phyloP scores from a whole-genome alignment of 2,329 filamentous ascomycete genomes.

The Rhexocercosporidium sp. region DNA sequence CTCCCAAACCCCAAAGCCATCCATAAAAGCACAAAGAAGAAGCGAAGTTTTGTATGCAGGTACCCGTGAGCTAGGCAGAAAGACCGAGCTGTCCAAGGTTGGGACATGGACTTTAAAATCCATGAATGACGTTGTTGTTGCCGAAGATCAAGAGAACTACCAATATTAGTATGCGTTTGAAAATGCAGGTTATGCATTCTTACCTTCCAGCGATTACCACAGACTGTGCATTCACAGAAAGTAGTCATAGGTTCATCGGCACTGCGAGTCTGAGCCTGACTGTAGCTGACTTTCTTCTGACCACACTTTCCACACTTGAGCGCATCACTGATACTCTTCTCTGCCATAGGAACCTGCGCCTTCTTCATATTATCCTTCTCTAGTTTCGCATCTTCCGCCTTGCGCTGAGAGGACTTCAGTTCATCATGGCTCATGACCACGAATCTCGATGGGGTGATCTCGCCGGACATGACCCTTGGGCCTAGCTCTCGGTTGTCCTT shows the following conservation, averaged over 20 bases:
- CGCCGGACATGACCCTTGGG: conserved; percentile 73
- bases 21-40: conserved; percentile 36
- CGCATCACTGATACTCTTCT: conserved; percentile 88
- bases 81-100: not conserved
- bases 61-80: not conserved
- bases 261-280: conserved; percentile 91
- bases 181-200: conserved; percentile 35
- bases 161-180: conserved; percentile 24
- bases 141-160: conserved; percentile 41
- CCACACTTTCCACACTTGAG: conserved; percentile 92
- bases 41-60: conserved; percentile 26
- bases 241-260: conserved; percentile 93
- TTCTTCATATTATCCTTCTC: conserved; percentile 96
- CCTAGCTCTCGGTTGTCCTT: conserved; percentile 83
- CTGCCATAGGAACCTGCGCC: conserved; percentile 89
- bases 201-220: conserved; percentile 76
- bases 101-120: not conserved
- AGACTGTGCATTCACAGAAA: conserved; percentile 74
- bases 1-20: conserved; percentile 38
- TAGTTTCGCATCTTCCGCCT: conserved; percentile 75
- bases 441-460: conserved; percentile 74
- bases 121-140: not conserved
- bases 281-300: conserved; percentile 93
- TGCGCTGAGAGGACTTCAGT: conserved; percentile 84
- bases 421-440: conserved; percentile 89